These are phyloP conservation scores for Bruguiera hainesii DNA, from an alignment of 441 rosid genomes.

Conservation along the genomic window DNA sequence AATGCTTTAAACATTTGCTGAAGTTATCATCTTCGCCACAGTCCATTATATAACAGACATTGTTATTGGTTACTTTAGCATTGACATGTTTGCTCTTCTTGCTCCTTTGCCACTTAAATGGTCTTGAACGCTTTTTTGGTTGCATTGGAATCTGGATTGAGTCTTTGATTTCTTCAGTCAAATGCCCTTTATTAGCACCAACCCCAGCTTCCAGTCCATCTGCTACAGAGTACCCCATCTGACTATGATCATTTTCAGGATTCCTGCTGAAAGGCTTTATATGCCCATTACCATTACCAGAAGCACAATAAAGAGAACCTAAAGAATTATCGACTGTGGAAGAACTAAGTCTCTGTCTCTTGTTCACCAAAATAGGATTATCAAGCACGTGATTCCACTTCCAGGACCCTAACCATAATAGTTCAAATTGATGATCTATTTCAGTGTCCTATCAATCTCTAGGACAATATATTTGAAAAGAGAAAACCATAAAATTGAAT, in stretches of 20 bases:
- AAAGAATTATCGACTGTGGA: not conserved
- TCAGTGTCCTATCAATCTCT: slow-evolving; percentile 3
- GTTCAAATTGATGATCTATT: not conserved
- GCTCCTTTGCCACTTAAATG: slow-evolving; percentile 44
- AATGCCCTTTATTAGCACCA: slow-evolving; percentile 14
- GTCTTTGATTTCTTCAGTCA: slow-evolving; percentile 15
- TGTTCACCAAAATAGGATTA: slow-evolving; percentile 19
- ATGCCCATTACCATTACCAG: not conserved
- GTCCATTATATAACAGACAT: slow-evolving; percentile 8
- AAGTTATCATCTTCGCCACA: slow-evolving; percentile 22
- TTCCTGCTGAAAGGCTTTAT: not conserved
- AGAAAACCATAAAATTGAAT: no score
- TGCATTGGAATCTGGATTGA: slow-evolving; percentile 19
- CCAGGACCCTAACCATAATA: slow-evolving; percentile 22
- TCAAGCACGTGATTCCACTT: slow-evolving; percentile 40
- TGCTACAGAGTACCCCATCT: slow-evolving; percentile 15
- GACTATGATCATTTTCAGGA: not conserved
- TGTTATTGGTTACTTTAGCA: slow-evolving; percentile 23
- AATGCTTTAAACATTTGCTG: slow-evolving; percentile 15
- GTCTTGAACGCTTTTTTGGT: slow-evolving; percentile 40
- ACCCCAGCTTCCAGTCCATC: slow-evolving; percentile 14
- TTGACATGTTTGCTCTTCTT: slow-evolving; percentile 31
- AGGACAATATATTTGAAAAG: not conserved
- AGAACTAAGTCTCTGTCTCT: slow-evolving; percentile 19
- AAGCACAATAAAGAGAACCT: slow-evolving; percentile 6